phyloP scores from a whole-genome alignment of 1,284 basidiomycete species.

The Volvariella volvacea region DNA sequence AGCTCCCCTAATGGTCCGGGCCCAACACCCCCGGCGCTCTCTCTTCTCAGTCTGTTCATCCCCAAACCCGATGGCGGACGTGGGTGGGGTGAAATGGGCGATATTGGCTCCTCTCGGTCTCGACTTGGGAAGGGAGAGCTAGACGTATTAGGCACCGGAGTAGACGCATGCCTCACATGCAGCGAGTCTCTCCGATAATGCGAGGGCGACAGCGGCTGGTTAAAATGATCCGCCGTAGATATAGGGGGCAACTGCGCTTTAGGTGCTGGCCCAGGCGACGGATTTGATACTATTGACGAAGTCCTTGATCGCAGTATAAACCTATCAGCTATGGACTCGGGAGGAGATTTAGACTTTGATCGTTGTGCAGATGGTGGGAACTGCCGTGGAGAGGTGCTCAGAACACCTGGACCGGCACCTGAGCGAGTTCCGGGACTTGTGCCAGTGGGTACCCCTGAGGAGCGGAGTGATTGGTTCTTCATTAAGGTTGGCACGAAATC shows the following conservation, averaged over 20 bases:
- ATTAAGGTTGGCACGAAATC: slow-evolving; percentile 54
- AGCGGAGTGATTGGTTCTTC: slow-evolving; percentile 14
- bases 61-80: slow-evolving; percentile 21
- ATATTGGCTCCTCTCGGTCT: neutral
- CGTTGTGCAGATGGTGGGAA: slow-evolving; percentile 38
- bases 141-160: neutral
- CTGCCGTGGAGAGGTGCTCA: slow-evolving; percentile 30
- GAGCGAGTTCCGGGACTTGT: neutral
- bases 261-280: too few species aligned
- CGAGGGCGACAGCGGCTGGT: neutral
- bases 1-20: neutral
- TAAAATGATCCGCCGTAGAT: neutral
- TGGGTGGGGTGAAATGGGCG: neutral
- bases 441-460: neutral
- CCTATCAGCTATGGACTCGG: slow-evolving; percentile 40
- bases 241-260: neutral
- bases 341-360: neutral
- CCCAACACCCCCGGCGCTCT: slow-evolving; percentile 20
- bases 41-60: slow-evolving; percentile 30
- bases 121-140: slow-evolving; percentile 2
- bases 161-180: neutral
- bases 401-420: neutral
- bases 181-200: neutral
- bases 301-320: slow-evolving; percentile 41
- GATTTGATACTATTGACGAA: neutral